phyloP scores from a whole-genome alignment of 164 flowering plant genomes.

The Warburgia ugandensis region DNA sequence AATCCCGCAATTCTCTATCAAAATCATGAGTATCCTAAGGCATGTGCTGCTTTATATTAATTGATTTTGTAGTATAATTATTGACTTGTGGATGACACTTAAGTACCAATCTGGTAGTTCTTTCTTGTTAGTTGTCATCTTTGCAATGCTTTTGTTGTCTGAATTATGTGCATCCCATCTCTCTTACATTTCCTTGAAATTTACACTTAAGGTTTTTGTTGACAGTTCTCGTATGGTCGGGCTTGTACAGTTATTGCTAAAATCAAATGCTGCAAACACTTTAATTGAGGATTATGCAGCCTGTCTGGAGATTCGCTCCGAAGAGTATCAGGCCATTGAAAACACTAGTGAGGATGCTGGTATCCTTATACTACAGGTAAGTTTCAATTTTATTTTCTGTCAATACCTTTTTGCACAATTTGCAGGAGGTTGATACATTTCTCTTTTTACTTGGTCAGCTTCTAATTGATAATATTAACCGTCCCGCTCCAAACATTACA shows the following conservation, averaged over 20 bases:
- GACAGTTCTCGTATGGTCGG: slow-evolving; percentile 88
- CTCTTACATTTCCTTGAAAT: too few relatives aligned
- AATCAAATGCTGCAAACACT: slow-evolving; percentile 59
- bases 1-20: slow-evolving; percentile 82
- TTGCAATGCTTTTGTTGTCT: too few relatives aligned
- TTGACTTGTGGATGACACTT: too few relatives aligned
- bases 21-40: slow-evolving; percentile 85
- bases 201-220: slow-evolving; percentile 1
- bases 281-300: slow-evolving; percentile 97
- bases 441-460: slow-evolving; percentile 43
- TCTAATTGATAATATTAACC: slow-evolving; percentile 73
- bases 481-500: slow-evolving; percentile 90
- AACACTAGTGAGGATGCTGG: slow-evolving; percentile 73
- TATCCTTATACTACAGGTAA: slow-evolving; percentile 81
- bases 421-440: slow-evolving; percentile 1
- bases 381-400: background rate
- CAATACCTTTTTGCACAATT: slow-evolving; percentile 6
- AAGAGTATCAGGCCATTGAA: slow-evolving; percentile 62
- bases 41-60: slow-evolving; percentile 5
- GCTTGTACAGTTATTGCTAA: slow-evolving; percentile 71
- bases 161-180: too few relatives aligned
- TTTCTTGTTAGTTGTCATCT: too few relatives aligned
- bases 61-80: too few relatives aligned
- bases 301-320: slow-evolving; percentile 81
- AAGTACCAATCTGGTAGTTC: too few relatives aligned